Evolutionary conservation across 179 eudicot species (phyloP), one percentile per base, ranked within the genome.

Genomic region (Patellifolia procumbens): DNA sequence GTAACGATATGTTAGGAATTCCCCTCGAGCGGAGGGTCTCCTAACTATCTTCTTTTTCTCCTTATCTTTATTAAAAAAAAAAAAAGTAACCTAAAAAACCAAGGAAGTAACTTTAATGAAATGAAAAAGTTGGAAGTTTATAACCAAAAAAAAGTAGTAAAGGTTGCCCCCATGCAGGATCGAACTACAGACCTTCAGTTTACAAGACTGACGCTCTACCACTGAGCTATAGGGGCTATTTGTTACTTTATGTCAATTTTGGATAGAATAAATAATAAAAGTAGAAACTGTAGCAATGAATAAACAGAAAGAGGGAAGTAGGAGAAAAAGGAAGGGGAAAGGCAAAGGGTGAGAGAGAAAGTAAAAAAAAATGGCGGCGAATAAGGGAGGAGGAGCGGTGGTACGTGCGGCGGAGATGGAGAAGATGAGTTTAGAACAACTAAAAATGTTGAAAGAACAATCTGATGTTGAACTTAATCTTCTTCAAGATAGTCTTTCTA

Each of bases 161-260:
- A 4, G 0, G 9, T 10, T 91, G 97, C 97, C 97, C 92, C 83
- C 93, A 92, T 81, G 96, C 97, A 87, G 96, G 97, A 91, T 92
- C 93, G 92, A 92, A 89, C 96, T 89, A 86, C 97, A 84, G 93
- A 89, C 97, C 97, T 91, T 84, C 97, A 90, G 91, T 91, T 92
- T 92, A 92, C 95, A 91, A 92, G 94, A 90, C 97, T 92, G 97
- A 84, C 94, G 92, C 94, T 92, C 94, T 90, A 87, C 97, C 97
- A 89, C 97, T 89, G 95, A 90, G 93, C 91, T 90, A 90, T 90
- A 90, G 79, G 94, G 97, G 93, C 93, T 4, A 35, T 22, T 66
- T 0, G 3, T n/a, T 2, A 37, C 20, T 6, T 1, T 0, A 0
- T 59, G 11, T 49, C 16, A 0, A 49, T 13, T 13, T 49, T 20